Base-by-base conservation (phyloP, 306 rosid genomes). In the Carpinus fangiana region DNA sequence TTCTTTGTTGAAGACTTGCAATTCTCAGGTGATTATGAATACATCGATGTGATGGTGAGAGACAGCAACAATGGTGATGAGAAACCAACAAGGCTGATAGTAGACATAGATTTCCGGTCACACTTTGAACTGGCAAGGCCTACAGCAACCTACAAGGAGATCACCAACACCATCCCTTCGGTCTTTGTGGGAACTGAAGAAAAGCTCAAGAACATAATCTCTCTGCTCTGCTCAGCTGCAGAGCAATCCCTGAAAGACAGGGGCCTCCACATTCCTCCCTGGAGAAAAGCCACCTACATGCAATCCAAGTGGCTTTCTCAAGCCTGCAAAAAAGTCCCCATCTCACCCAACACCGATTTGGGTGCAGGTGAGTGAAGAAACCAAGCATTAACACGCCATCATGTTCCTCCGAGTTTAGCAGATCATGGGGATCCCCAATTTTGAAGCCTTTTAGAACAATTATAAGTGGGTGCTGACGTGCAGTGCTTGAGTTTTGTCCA, bases 41-140 rank as follows among this genome's bases (percentile, higher is more conserved):
- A 81, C 36, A 70, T 89, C 54, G 90, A 89, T 43, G 87, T 82
- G 41, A 77, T 82, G 80, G 23, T 62, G 74, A 65, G 48, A 60
- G 84, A 84, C 7, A 47, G 65, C 8, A 23, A 45, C 8, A 23
- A 45, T 57, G 59, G 56, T 31, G 70, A 41, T 41, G 5, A 36
- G 4, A 75, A 72, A 17, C 60, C 72, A 20, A 67, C 77, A 16
- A 89, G 90, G 85, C 5, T 89, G 26, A 85, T 89, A 7, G 81
- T 89, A 12, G 93, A 89, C 65, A 23, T 85, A 68, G 93, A 89
- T 10, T 89, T 89, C 55, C 83, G 83, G 85, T 83, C 89, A 11
- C 85, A 89, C 23, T 89, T 89, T 73, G 89, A 85, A 72, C 31
- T 89, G 41, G 93, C 90, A 52, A 87, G 85, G 70, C 82, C 93